These are phyloP conservation scores for Blechomonas ayalai DNA, from an alignment of 208 protist species.

Conservation along the genomic window DNA sequence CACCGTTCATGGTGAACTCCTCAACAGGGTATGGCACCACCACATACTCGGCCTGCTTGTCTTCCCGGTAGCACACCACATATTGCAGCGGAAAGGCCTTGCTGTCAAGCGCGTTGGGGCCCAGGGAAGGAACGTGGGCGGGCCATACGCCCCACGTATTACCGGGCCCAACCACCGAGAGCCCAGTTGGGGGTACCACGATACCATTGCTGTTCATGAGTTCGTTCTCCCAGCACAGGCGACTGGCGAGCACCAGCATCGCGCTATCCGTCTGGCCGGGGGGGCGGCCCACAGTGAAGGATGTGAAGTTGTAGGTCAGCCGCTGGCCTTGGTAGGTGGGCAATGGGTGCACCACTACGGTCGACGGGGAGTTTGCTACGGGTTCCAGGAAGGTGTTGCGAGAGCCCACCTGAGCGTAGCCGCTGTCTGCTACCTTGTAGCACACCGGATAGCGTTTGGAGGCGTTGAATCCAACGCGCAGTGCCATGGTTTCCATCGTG, in stretches of 20 bases:
- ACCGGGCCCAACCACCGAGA: slow-evolving; percentile 11
- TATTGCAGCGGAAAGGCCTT: slow-evolving; percentile 60
- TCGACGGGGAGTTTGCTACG: slow-evolving; percentile 32
- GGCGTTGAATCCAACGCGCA: slow-evolving; percentile 67
- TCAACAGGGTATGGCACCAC: slow-evolving; percentile 39
- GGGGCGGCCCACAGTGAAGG: slow-evolving; percentile 20
- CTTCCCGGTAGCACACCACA: slow-evolving; percentile 73
- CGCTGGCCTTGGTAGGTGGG: slow-evolving; percentile 76
- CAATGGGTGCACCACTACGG: slow-evolving; percentile 17
- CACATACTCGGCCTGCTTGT: slow-evolving; percentile 68
- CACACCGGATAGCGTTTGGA: slow-evolving; percentile 51
- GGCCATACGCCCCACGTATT: slow-evolving; percentile 18
- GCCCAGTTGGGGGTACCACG: slow-evolving; percentile 19
- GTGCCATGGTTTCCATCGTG: slow-evolving; percentile 8
- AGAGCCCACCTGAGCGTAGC: slow-evolving; percentile 55
- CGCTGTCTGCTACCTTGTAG: slow-evolving; percentile 68
- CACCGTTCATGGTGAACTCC: slow-evolving; percentile 14
- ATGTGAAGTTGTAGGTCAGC: slow-evolving; percentile 41
- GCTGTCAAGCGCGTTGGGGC: slow-evolving; percentile 23
- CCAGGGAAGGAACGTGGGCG: slow-evolving; percentile 74
- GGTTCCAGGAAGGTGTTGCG: slow-evolving; percentile 18
- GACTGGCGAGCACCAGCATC: slow-evolving; percentile 56
- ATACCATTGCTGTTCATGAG: slow-evolving; percentile 16
- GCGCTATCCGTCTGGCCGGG: slow-evolving; percentile 27
- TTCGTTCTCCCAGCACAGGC: slow-evolving; percentile 69